phyloP scores from a whole-genome alignment of 257 asterid species.

The Nicotiana paniculata region DNA sequence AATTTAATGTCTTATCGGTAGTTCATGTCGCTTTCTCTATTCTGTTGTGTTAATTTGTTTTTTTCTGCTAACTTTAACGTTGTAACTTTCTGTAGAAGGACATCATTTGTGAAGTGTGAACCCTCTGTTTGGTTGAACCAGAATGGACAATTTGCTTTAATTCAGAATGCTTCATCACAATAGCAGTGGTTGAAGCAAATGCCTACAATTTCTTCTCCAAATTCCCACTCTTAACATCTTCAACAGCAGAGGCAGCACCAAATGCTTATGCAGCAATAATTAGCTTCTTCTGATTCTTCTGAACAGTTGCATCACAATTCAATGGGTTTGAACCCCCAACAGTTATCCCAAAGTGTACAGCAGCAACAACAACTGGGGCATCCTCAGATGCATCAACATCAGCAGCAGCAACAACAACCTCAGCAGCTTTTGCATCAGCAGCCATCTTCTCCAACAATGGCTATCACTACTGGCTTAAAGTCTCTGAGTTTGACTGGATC shows the following conservation, averaged over 20 bases:
- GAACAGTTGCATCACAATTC: constrained; percentile 57
- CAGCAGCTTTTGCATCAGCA: constrained; percentile 11
- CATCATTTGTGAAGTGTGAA: constrained; percentile 63
- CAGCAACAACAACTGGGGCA: constrained; percentile 49
- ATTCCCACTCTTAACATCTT: constrained; percentile 51
- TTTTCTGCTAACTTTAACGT: not conserved
- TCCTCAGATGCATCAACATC: constrained; percentile 51
- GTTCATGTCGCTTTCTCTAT: constrained; percentile 1
- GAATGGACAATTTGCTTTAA: constrained; percentile 59
- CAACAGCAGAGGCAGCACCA: constrained; percentile 38
- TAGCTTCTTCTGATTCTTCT: constrained; percentile 43
- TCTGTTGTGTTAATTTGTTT: not conserved
- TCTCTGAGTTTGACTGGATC: constrained; percentile 86
- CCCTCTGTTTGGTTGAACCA: constrained; percentile 53
- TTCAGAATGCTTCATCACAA: constrained; percentile 53
- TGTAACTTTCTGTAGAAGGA: constrained; percentile 23
- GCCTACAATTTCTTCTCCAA: constrained; percentile 57
- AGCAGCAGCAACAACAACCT: constrained; percentile 33
- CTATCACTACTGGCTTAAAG: constrained; percentile 51
- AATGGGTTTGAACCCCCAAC: constrained; percentile 52
- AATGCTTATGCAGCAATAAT: constrained; percentile 51
- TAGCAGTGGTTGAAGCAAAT: constrained; percentile 84
- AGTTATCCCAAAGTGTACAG: constrained; percentile 61
- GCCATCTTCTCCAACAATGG: constrained; percentile 66
- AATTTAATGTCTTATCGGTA: not conserved